Evolutionary conservation across 2,329 filamentous ascomycete species (phyloP).

Genomic region (Clonostachys chloroleuca): DNA sequence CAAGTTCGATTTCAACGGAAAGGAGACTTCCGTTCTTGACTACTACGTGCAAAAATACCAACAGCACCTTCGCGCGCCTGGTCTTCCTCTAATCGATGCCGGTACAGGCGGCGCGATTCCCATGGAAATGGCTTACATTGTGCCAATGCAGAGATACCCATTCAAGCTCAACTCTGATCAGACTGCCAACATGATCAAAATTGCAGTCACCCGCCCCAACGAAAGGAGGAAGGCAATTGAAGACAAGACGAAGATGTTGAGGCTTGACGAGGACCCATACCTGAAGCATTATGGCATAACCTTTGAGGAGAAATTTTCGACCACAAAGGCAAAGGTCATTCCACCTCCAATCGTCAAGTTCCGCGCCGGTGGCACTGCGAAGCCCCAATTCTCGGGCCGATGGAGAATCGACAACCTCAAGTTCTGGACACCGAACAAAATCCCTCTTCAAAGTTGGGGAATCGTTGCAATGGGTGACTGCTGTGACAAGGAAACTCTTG

Average conservation of each 20-base stretch:
- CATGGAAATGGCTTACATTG: slow-evolving; percentile 53
- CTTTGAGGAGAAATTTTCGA: slow-evolving; percentile 60
- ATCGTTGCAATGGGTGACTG: slow-evolving; percentile 62
- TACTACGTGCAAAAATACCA: slow-evolving; percentile 56
- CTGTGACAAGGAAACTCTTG: slow-evolving; percentile 28
- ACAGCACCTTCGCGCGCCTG: slow-evolving; percentile 35
- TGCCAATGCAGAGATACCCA: slow-evolving; percentile 53
- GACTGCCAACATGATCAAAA: slow-evolving; percentile 87
- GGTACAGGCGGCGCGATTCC: slow-evolving; percentile 52
- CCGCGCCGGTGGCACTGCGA: slow-evolving; percentile 50
- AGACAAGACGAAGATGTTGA: slow-evolving; percentile 50
- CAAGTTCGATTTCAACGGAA: slow-evolving; percentile 47
- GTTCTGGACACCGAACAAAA: slow-evolving; percentile 62
- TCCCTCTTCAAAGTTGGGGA: slow-evolving; percentile 68
- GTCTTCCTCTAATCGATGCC: slow-evolving; percentile 55
- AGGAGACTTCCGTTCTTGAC: slow-evolving; percentile 41
- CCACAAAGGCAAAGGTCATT: slow-evolving; percentile 67
- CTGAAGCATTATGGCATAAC: slow-evolving; percentile 70
- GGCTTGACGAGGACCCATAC: slow-evolving; percentile 65
- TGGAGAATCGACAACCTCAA: slow-evolving; percentile 84
- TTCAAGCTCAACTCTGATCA: slow-evolving; percentile 60
- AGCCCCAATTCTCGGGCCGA: slow-evolving; percentile 63
- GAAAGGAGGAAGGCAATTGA: slow-evolving; percentile 64
- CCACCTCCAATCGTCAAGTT: slow-evolving; percentile 69
- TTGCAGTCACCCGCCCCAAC: slow-evolving; percentile 74